Conservation (phyloP, 257 asterid genomes). For the Verbena officinalis region DNA sequence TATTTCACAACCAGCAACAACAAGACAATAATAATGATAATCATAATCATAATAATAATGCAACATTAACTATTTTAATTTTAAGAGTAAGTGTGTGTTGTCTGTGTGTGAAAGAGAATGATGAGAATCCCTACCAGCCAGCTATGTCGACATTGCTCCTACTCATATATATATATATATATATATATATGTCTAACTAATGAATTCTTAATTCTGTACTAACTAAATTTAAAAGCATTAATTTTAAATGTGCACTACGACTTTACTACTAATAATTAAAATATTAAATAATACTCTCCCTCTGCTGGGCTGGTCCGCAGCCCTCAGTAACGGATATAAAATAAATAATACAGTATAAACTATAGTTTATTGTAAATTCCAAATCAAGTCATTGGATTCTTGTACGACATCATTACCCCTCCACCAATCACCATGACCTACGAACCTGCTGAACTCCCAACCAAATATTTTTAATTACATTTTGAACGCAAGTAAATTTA, state of each 20-base stretch:
- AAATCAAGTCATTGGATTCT: slow-evolving; percentile 26
- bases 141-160: slow-evolving; percentile 38
- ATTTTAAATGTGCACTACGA: not conserved
- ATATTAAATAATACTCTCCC: not conserved
- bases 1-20: no score
- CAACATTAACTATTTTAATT: not conserved
- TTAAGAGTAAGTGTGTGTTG: not conserved
- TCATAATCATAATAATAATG: slow-evolving; percentile 6
- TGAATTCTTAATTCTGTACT: slow-evolving; percentile 10
- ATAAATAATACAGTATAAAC: not conserved
- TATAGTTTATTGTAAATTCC: not conserved
- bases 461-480: no score
- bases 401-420: not conserved
- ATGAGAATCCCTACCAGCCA: slow-evolving; percentile 17
- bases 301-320: no score
- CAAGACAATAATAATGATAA: not conserved
- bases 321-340: slow-evolving; percentile 22
- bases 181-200: slow-evolving; percentile 2
- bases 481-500: no score
- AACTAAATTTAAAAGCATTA: not conserved
- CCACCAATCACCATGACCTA: not conserved
- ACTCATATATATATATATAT: not conserved
- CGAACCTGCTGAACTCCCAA: no score
- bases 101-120: slow-evolving; percentile 4
- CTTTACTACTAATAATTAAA: not conserved